phyloP scores from a whole-genome alignment of 306 rosid species.

The Glycine latifolia region DNA sequence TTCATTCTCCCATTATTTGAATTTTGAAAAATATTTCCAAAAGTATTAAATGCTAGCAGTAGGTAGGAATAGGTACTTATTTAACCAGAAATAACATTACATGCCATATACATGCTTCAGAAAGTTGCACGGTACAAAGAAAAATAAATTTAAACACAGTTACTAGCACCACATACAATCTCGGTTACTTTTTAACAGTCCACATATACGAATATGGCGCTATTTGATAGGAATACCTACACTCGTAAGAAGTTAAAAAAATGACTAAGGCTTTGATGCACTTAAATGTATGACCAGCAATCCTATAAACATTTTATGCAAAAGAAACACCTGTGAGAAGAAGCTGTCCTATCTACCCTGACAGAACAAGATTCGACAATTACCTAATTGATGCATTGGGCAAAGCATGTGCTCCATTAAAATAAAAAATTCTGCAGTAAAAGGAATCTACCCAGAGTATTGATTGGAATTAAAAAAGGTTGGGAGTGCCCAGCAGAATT shows the following conservation, averaged over 20 bases:
- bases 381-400: neutral
- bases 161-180: neutral
- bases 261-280: neutral
- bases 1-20: too few relatives aligned
- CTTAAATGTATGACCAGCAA: neutral
- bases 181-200: neutral
- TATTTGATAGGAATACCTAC: constrained; percentile 7
- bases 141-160: too few relatives aligned
- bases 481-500: neutral
- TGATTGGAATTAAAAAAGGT: neutral
- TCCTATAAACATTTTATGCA: neutral
- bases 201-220: neutral
- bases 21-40: too few relatives aligned
- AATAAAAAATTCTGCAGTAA: neutral
- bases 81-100: too few relatives aligned
- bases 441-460: neutral
- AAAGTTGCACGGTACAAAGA: too few relatives aligned
- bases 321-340: neutral
- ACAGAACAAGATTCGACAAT: neutral
- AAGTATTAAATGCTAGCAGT: too few relatives aligned
- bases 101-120: too few relatives aligned
- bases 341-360: neutral
- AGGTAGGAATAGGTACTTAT: too few relatives aligned
- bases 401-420: neutral
- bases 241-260: neutral